phyloP scores from a whole-genome alignment of 495 filamentous ascomycete species.

The Penicillium coffeae region DNA sequence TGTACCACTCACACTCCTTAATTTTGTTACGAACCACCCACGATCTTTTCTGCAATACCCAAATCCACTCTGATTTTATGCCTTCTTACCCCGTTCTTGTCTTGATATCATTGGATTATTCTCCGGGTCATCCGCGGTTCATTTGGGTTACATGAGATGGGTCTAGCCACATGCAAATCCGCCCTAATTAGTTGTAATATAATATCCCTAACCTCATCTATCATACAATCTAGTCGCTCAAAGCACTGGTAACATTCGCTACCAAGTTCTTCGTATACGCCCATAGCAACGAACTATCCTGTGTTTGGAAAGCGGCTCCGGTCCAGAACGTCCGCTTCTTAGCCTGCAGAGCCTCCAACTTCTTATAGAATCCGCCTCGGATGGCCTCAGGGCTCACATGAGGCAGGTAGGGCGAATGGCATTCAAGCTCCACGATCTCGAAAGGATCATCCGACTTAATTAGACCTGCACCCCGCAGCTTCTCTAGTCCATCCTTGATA shows the following conservation, averaged over 20 bases:
- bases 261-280: too few relatives aligned
- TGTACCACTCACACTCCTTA: slow-evolving; percentile 16
- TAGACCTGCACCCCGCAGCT: too few relatives aligned
- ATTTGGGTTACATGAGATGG: background rate
- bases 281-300: too few relatives aligned
- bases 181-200: slow-evolving; percentile 27
- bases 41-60: slow-evolving; percentile 22
- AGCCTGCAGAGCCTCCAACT: too few relatives aligned
- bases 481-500: too few relatives aligned
- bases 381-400: too few relatives aligned
- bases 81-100: background rate
- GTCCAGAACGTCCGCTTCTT: too few relatives aligned
- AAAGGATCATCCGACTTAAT: too few relatives aligned
- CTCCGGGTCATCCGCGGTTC: slow-evolving; percentile 8
- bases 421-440: too few relatives aligned
- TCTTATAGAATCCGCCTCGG: too few relatives aligned
- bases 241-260: background rate
- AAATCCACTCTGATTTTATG: slow-evolving; percentile 3
- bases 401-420: too few relatives aligned
- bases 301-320: too few relatives aligned
- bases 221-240: background rate
- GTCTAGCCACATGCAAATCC: background rate
- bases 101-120: slow-evolving; percentile 10
- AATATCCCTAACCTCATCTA: slow-evolving; percentile 9
- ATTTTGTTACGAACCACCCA: slow-evolving; percentile 23